A percentile compares a stretch with the other conserved stretches of the same genome.
These are phyloP conservation scores for Barbarea vulgaris DNA, from an alignment of 345 rosid genomes.

Conservation along the genomic window DNA sequence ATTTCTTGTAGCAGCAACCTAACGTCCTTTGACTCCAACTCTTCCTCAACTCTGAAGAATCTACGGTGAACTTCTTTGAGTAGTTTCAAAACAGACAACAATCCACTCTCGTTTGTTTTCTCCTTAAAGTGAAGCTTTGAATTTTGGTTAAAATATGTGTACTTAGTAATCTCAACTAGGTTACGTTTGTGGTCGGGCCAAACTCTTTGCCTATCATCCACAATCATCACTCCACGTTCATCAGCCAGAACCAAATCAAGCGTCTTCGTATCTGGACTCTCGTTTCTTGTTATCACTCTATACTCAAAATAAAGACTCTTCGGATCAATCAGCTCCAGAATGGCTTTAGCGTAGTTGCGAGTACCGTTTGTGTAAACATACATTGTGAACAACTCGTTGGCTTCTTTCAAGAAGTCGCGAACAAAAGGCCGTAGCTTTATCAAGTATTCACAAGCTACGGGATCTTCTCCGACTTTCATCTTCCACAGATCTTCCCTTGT, in stretches of 20 bases:
- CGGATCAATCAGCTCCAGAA: constrained; percentile 32
- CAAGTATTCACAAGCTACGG: neutral
- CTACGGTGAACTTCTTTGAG: constrained; percentile 12
- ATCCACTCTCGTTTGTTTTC: constrained; percentile 47
- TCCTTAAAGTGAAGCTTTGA: constrained; percentile 47
- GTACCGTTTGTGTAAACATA: constrained; percentile 28
- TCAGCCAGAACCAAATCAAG: constrained; percentile 35
- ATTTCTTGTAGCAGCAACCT: constrained; percentile 26
- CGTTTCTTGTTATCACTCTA: constrained; percentile 25
- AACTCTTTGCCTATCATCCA: constrained; percentile 18
- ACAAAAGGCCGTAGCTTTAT: constrained; percentile 22
- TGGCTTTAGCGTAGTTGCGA: neutral
- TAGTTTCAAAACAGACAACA: constrained; percentile 49
- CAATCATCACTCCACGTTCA: constrained; percentile 22
- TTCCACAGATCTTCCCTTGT: constrained; percentile 11
- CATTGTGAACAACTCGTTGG: constrained; percentile 20
- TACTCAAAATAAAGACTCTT: constrained; percentile 1
- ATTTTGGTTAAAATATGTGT: constrained; percentile 40
- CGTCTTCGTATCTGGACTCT: constrained; percentile 15
- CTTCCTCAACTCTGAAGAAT: constrained; percentile 23
- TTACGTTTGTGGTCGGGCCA: constrained; percentile 29
- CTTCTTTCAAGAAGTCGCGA: constrained; percentile 15
- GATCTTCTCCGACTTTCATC: neutral
- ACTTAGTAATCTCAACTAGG: constrained; percentile 37
- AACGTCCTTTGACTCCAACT: constrained; percentile 22